Conservation (phyloP, 2,329 filamentous ascomycete genomes). For the Akanthomyces dipterigenus region DNA sequence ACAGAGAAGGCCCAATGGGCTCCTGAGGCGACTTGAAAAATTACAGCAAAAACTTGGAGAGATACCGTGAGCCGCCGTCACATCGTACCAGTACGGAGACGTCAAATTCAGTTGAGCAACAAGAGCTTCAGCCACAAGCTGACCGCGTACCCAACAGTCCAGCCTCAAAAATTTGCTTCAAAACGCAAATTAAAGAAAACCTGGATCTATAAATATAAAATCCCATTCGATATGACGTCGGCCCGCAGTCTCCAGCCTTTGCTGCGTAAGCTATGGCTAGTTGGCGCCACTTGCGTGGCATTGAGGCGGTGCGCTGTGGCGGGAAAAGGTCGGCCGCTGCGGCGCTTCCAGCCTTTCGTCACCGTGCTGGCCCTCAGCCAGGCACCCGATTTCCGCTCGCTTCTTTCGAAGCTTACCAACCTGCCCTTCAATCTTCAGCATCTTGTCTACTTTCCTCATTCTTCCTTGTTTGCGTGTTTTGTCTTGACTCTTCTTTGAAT, state of each 20-base stretch:
- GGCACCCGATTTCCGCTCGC: slow-evolving; percentile 10
- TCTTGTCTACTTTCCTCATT: neutral
- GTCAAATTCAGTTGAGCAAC: neutral
- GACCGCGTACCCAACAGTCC: neutral
- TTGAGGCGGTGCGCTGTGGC: slow-evolving; percentile 13
- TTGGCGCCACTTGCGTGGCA: slow-evolving; percentile 11
- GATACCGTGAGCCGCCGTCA: neutral
- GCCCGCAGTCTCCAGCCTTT: neutral
- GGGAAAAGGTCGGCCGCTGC: slow-evolving; percentile 8
- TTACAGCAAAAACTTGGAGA: neutral
- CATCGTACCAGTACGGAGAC: no score
- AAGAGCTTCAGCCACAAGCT: neutral
- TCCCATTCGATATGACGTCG: neutral
- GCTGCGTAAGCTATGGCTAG: slow-evolving; percentile 8
- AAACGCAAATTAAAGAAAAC: neutral
- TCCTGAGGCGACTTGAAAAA: neutral
- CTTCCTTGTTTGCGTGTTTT: neutral
- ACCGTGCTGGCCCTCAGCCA: slow-evolving; percentile 1
- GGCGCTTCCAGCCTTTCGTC: slow-evolving; percentile 7
- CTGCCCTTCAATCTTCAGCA: slow-evolving; percentile 4
- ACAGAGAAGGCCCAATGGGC: neutral
- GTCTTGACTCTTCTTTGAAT: neutral
- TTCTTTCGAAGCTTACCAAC: slow-evolving; percentile 6
- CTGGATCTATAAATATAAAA: neutral
- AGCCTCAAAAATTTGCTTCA: neutral